These are phyloP conservation scores for Morella rubra DNA, from an alignment of 306 rosid genomes.

Conservation along the genomic window DNA sequence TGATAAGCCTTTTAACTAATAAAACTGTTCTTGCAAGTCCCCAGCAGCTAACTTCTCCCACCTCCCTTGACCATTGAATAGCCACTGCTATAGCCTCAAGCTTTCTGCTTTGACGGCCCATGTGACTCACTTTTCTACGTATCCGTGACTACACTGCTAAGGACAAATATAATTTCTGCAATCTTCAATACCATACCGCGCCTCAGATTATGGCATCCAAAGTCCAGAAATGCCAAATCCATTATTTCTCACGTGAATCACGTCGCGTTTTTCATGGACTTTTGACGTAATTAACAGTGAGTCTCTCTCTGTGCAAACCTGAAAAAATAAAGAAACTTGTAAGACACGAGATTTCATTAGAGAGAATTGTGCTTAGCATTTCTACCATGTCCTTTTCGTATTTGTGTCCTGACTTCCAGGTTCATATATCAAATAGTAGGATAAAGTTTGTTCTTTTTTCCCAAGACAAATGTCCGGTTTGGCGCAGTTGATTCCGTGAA, in stretches of 20 bases:
- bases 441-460: conserved; percentile 23
- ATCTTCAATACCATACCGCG: conserved; percentile 1
- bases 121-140: conserved; percentile 41
- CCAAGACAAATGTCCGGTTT: conserved; percentile 35
- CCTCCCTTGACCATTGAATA: background rate
- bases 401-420: conserved; percentile 7
- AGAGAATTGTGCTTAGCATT: background rate
- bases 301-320: background rate
- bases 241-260: conserved; percentile 33
- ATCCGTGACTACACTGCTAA: conserved; percentile 53
- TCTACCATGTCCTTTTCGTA: background rate
- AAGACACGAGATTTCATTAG: background rate
- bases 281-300: conserved; percentile 6
- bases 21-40: conserved; percentile 25
- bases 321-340: background rate
- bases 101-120: conserved; percentile 27
- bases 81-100: background rate
- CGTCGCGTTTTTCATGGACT: conserved; percentile 27
- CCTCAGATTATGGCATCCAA: conserved; percentile 41
- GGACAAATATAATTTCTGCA: conserved; percentile 33
- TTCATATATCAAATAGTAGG: conserved; percentile 20
- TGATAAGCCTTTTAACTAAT: conserved; percentile 33
- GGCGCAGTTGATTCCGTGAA: conserved; percentile 71
- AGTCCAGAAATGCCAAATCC: conserved; percentile 16
- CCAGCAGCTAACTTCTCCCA: background rate